A percentile compares a stretch with the other conserved stretches of the same genome.
Conservation (phyloP, 2,329 filamentous ascomycete genomes). For the Colletotrichum spinosum region DNA sequence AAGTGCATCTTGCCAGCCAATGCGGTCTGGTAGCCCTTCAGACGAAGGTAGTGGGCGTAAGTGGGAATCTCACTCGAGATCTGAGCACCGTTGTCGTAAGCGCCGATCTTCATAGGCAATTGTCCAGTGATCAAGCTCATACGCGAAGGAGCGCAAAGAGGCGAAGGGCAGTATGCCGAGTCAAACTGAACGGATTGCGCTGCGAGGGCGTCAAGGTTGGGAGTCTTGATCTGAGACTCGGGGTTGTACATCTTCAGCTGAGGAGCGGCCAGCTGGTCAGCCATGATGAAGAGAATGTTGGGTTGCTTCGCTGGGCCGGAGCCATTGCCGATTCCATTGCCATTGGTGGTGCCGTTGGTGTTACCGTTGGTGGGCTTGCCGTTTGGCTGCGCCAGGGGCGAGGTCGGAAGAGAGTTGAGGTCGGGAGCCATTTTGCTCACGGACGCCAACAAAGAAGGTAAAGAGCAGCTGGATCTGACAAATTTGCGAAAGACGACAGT, state of each 20-base stretch:
- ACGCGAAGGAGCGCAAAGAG: constrained; percentile 90
- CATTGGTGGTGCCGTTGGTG: constrained; percentile 7
- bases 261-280: constrained; percentile 92
- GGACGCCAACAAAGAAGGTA: constrained; percentile 16
- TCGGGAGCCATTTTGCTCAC: constrained; percentile 72
- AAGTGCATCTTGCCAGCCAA: constrained; percentile 98
- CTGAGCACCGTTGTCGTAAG: constrained; percentile 91
- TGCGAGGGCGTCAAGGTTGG: constrained; percentile 86
- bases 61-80: constrained; percentile 88
- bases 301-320: constrained; percentile 47
- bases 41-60: constrained; percentile 90
- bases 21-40: constrained; percentile 88
- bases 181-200: constrained; percentile 89
- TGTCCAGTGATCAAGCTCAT: constrained; percentile 96
- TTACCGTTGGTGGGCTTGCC: constrained; percentile 39
- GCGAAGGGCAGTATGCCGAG: constrained; percentile 93
- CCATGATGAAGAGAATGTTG: constrained; percentile 85
- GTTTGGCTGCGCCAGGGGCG: constrained; percentile 50
- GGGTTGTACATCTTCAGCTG: constrained; percentile 93
- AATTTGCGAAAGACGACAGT: not conserved
- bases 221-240: constrained; percentile 90
- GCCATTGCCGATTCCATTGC: constrained; percentile 36
- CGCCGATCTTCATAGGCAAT: constrained; percentile 89
- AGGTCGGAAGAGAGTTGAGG: constrained; percentile 76
- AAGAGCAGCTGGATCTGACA: not conserved